A percentile compares a stretch with the other conserved stretches of the same genome.
Evolutionary conservation across 148 eudicot genomes (phyloP).

Genomic region (Silene latifolia): DNA sequence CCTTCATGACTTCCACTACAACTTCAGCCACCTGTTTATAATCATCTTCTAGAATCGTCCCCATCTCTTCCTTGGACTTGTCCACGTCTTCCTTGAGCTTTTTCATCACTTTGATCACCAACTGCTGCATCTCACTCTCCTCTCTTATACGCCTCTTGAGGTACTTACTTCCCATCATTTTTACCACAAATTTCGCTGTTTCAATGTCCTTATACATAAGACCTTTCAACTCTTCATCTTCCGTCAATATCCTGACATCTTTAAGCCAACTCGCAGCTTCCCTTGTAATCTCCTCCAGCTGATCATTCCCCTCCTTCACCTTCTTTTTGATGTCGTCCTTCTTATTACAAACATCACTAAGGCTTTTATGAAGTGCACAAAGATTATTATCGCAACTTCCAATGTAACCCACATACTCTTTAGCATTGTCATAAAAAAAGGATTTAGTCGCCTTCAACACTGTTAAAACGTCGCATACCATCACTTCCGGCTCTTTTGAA

Average conservation of each 20-base stretch:
- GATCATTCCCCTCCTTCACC: background rate
- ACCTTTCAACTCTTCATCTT: background rate
- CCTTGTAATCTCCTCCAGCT: background rate
- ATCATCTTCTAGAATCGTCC: background rate
- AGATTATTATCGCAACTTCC: background rate
- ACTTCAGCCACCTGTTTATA: background rate
- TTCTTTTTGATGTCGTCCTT: background rate
- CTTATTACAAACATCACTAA: background rate
- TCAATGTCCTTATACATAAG: background rate
- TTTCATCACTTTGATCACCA: background rate
- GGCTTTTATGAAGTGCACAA: background rate
- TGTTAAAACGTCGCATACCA: background rate
- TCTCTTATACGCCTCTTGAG: background rate
- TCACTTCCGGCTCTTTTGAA: too few relatives aligned
- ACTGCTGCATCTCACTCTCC: background rate
- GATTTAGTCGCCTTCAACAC: background rate
- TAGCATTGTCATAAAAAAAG: background rate
- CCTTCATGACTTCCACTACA: background rate
- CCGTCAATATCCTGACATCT: background rate
- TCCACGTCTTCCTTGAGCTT: background rate
- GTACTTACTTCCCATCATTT: background rate
- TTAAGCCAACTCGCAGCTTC: constrained; percentile 2
- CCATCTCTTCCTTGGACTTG: background rate
- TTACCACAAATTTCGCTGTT: background rate
- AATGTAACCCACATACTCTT: background rate